Base-by-base conservation (phyloP, 495 filamentous ascomycete genomes). In the Podospora didyma region DNA sequence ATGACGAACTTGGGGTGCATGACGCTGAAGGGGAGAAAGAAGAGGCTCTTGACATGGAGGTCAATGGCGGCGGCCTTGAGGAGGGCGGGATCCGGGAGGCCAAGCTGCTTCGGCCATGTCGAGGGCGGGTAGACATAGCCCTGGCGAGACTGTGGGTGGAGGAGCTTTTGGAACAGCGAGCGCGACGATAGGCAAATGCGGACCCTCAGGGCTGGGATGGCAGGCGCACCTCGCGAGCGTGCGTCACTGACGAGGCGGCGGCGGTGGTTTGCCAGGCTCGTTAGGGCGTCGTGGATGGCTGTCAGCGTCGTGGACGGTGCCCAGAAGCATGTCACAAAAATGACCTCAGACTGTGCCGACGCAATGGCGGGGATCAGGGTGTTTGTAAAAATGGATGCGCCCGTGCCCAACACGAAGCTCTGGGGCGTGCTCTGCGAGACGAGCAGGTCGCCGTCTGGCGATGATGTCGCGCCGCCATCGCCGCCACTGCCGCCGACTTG, bases 291-390 rank as follows among this genome's bases (percentile, higher is more conserved):
- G 49, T 61, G 64, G 21, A 90, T 64, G 0, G 72, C 71, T 3
- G 68, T 64, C 49, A 84, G 72, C 1, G 80, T 82, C 3, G 70
- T 60, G 1, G 86, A 89, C 2, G 70, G 64, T 2, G 85, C 83
- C 88, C 88, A 92, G 69, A 89, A 92, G 65, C 88, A 90, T 14
- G 88, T 90, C 3, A 89, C 85, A 45, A 92, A 73, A 46, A 90
- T 77, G 26, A 92, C 68, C 60, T 90, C 88, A 42, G 73, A 65
- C 14, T 77, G 62, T 1, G 88, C 85, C 7, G 69, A 60, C 1
- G 73, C 61, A 26, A 89, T 80, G 35, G 80, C 79, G 7, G 84
- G 81, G 3, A 84, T 69, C 7, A 87, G 67, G 6, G 73, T 62
- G 10, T 63, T 58, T 7, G 78, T 75, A 46, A 74, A 83, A 39